Base-by-base conservation (phyloP, 164 flowering plant species). In the Stephania cephalantha region DNA sequence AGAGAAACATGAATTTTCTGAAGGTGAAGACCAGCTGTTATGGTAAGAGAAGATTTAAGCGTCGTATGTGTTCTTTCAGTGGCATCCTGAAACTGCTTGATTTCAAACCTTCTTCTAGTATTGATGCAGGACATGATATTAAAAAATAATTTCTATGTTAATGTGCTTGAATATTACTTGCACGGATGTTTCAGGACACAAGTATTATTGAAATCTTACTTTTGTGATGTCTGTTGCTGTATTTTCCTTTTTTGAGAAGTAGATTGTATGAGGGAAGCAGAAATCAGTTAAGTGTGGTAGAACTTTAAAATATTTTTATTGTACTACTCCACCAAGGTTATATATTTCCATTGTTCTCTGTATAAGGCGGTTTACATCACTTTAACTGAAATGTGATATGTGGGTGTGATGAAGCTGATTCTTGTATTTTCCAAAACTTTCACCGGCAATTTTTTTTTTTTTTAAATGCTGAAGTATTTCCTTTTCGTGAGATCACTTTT, bases 1-100 rank as follows among this genome's bases (percentile, higher is more conserved):
- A 75, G 93, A 86, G 81, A 96, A 91, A 81, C 91, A 83, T 83
- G 93, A 88, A 35, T 96, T 91, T 82, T 79, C 94, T 65, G 93
- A 90, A 81, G 88, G 86, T 68, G 97, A 94, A 83, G 98, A 96
- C 81, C 92, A 85, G 22, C 81, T 96, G 73, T 30, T 96, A 72
- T 81, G 96, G 98, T 96, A 79, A 81, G 90, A 81, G 79, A 35
- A 35, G 53, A 67, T 15, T 5, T 68, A 71, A 35, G 35, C 22
- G 66, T 10, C 65, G 15, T 53, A 73, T 7, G 48, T 73, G 18
- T 42, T 10, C 58, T 71, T 12, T 20, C 29, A 20, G 20, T 61
- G 44, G 52, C 64, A 58, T 58, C 45, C 11, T 50, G 9, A 61
- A 17, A 61, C 31, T 45, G 25, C 20, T 61, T 58, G 22, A 29